phyloP scores from a whole-genome alignment of 768 basidiomycete genomes.

The Suillus plorans region DNA sequence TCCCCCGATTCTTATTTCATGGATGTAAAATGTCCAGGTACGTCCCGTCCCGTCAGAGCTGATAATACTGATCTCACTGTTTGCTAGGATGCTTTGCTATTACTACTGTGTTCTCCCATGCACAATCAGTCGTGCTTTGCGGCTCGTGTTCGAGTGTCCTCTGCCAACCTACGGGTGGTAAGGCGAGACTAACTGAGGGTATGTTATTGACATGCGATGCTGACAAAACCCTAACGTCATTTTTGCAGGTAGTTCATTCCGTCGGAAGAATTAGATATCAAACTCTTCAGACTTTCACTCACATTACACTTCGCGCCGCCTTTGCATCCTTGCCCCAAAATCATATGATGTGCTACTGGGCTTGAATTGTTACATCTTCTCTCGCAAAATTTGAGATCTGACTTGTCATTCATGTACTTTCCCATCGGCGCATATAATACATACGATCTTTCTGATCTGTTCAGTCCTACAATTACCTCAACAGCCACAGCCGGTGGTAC shows the following conservation, averaged over 20 bases:
- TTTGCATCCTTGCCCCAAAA: neutral
- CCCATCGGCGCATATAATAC: neutral
- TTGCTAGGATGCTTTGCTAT: conserved; percentile 83
- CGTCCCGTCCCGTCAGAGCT: conserved; percentile 23
- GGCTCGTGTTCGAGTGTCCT: conserved; percentile 89
- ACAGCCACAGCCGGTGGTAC: neutral
- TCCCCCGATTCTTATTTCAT: conserved; percentile 99
- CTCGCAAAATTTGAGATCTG: conserved; percentile 26
- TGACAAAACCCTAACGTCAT: conserved; percentile 11
- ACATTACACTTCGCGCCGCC: neutral
- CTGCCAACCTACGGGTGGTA: conserved; percentile 98
- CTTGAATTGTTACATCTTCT: conserved; percentile 81
- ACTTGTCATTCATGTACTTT: conserved; percentile 2
- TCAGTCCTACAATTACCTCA: neutral
- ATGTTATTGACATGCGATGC: conserved; percentile 25
- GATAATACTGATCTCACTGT: conserved; percentile 1
- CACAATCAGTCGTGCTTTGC: conserved; percentile 96
- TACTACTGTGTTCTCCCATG: conserved; percentile 99
- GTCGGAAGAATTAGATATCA: conserved; percentile 40
- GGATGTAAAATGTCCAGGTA: conserved; percentile 99
- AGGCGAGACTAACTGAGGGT: conserved; percentile 98
- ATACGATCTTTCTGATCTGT: neutral
- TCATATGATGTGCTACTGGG: neutral
- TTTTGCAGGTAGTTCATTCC: conserved; percentile 87
- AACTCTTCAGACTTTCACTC: neutral